Evolutionary conservation across 306 rosid species (phyloP).

Genomic region (Cucurbita maxima): DNA sequence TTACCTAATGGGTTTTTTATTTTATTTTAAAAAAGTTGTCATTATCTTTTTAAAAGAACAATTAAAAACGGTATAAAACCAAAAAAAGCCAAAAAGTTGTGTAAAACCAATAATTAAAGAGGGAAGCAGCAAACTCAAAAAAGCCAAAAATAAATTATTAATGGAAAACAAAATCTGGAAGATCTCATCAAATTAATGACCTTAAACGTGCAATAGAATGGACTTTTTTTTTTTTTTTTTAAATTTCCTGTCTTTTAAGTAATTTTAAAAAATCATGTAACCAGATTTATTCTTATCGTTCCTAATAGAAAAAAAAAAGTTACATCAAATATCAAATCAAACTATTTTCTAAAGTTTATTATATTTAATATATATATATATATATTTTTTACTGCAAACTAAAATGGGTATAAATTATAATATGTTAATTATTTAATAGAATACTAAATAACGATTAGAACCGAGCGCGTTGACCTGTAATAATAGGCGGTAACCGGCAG

Average conservation of each 20-base stretch:
- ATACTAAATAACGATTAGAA: background rate
- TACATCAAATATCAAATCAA: background rate
- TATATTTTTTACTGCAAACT: too few species aligned
- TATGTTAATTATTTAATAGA: background rate
- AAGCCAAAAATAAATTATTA: background rate
- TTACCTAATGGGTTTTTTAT: too few species aligned
- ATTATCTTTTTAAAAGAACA: too few species aligned
- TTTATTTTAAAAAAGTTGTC: background rate
- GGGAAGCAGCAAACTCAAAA: background rate
- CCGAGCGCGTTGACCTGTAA: constrained; percentile 47
- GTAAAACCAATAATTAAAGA: background rate
- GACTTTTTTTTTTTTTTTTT: background rate
- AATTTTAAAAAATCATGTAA: background rate
- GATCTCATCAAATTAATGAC: background rate
- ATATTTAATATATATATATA: too few species aligned
- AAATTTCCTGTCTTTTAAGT: too few species aligned
- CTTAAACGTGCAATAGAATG: constrained; percentile 1
- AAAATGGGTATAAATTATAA: too few species aligned
- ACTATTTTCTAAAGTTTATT: background rate
- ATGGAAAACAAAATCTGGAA: background rate
- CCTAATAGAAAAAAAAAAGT: too few species aligned
- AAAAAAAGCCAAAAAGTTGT: background rate
- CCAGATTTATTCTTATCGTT: background rate
- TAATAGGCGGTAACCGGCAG: constrained; percentile 40
- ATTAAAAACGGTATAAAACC: too few species aligned